phyloP scores from a whole-genome alignment of 208 protist species.

The Leptomonas pyrrhocoris region DNA sequence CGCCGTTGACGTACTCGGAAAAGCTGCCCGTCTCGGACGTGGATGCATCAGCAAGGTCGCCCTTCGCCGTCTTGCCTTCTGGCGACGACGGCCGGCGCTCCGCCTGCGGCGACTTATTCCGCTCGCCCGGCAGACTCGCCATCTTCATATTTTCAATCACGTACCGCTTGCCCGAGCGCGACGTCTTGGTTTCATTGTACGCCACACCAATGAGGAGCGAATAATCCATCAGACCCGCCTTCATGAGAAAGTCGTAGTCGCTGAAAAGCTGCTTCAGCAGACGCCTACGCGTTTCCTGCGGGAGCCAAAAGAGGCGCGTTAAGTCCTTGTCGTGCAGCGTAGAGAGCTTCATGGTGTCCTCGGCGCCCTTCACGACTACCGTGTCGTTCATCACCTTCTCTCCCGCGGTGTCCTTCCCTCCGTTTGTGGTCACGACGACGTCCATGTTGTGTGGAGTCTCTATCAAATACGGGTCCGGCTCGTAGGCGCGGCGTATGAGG shows the following conservation, averaged over 20 bases:
- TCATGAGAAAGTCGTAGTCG: constrained; percentile 70
- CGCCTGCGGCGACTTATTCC: not conserved
- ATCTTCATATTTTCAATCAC: constrained; percentile 57
- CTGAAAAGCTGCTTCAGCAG: constrained; percentile 56
- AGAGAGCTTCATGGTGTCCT: constrained; percentile 45
- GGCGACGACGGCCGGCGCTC: constrained; percentile 28
- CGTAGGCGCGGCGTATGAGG: constrained; percentile 55
- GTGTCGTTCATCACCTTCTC: not conserved
- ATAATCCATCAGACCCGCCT: constrained; percentile 82
- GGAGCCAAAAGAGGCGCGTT: constrained; percentile 80
- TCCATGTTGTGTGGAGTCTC: constrained; percentile 22
- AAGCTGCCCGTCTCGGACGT: constrained; percentile 2
- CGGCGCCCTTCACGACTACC: constrained; percentile 34
- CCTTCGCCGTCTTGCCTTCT: not conserved
- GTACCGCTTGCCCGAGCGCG: constrained; percentile 41
- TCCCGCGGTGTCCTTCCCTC: not conserved
- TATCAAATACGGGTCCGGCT: constrained; percentile 56
- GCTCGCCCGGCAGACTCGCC: not conserved
- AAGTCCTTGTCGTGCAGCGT: constrained; percentile 88
- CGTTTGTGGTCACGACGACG: constrained; percentile 6
- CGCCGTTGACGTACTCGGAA: constrained; percentile 51
- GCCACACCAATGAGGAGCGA: constrained; percentile 85
- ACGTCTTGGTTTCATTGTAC: constrained; percentile 66
- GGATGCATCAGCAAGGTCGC: not conserved
- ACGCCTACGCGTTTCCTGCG: constrained; percentile 36